Base-by-base conservation (phyloP, 1,284 basidiomycete species). In the Trichosporon ovoides region DNA sequence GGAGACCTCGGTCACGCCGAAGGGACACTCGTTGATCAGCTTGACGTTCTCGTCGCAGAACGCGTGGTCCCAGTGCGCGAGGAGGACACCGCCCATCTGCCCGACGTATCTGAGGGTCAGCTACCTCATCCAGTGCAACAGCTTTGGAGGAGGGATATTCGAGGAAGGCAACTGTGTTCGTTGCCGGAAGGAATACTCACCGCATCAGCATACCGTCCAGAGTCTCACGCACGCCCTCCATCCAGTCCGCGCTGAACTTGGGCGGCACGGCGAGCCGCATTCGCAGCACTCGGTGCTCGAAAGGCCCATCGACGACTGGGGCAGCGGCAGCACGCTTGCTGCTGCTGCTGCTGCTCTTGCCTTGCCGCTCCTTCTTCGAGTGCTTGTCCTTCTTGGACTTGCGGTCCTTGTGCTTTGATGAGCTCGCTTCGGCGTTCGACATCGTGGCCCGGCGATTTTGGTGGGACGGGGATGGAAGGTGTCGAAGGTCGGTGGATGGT, bases 131-230 rank as follows among this genome's bases (percentile, higher is more conserved):
- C n/a, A n/a, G n/a, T n/a, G n/a, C n/a, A n/a, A n/a, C n/a, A n/a
- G n/a, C n/a, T n/a, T n/a, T n/a, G n/a, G n/a, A n/a, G n/a, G n/a
- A n/a, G n/a, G n/a, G n/a, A n/a, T n/a, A n/a, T n/a, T n/a, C n/a
- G n/a, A n/a, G n/a, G n/a, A n/a, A n/a, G n/a, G n/a, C n/a, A n/a
- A n/a, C n/a, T n/a, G n/a, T n/a, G n/a, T n/a, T n/a, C n/a, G n/a
- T n/a, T n/a, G n/a, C n/a, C n/a, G n/a, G n/a, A n/a, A n/a, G n/a
- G n/a, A n/a, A n/a, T n/a, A n/a, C 85, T 72, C 70, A 92, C 92
- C 89, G 84, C 92, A 96, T 95, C 22, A 95, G 79, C 87, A 94
- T 88, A 11, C 87, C 89, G 74, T 96, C 91, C 28, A 97, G 79
- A 82, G 91, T 86, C 77, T 97, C 91, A 68, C 87, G 83, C 13